These are phyloP conservation scores for Phylloporus sp. DNA, from an alignment of 768 basidiomycete species.

Conservation along the genomic window DNA sequence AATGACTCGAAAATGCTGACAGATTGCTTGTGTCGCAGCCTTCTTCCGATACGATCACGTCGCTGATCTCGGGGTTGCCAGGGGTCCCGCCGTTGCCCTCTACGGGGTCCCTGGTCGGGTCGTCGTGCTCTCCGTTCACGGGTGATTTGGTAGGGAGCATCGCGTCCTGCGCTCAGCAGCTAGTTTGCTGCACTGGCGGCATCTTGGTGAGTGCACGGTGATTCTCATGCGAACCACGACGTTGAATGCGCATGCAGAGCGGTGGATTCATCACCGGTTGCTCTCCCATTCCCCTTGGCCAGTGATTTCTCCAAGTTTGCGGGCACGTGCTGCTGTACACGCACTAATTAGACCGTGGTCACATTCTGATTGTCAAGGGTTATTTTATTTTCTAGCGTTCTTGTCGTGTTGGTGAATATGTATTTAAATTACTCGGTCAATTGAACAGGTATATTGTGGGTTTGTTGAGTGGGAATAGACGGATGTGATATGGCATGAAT, in stretches of 20 bases:
- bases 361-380: neutral
- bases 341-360: neutral
- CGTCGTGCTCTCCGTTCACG: conserved; percentile 1
- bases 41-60: too few species aligned
- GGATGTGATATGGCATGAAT: too few species aligned
- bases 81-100: neutral
- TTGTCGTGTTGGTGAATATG: too few species aligned
- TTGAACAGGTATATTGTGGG: too few species aligned
- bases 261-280: conserved; percentile 1
- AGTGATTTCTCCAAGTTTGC: neutral
- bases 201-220: neutral
- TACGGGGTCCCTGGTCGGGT: neutral
- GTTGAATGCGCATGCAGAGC: neutral
- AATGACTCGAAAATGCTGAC: too few species aligned
- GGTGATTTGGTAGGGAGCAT: neutral
- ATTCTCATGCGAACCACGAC: too few species aligned
- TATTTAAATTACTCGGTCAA: too few species aligned
- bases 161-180: neutral
- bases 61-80: too few species aligned
- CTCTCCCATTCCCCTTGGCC: neutral
- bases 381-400: too few species aligned
- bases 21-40: too few species aligned
- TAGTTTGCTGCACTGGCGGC: conserved; percentile 4
- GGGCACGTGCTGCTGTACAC: neutral
- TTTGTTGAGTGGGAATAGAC: too few species aligned